phyloP scores from a whole-genome alignment of 2,329 filamentous ascomycete species.

The Davidsoniella neocaledoniae region DNA sequence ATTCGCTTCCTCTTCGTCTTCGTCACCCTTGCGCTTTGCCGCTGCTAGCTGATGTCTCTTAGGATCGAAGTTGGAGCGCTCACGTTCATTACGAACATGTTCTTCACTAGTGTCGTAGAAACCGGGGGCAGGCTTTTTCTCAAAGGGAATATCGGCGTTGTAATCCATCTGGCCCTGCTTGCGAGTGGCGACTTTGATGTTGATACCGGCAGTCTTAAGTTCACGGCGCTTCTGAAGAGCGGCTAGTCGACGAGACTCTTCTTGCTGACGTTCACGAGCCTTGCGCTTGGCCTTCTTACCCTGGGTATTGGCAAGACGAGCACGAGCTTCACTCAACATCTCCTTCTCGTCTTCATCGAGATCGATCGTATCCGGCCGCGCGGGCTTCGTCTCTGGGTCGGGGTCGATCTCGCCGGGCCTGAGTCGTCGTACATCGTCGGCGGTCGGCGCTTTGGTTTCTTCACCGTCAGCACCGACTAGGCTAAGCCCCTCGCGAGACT shows the following conservation, averaged over 20 bases:
- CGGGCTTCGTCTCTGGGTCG: constrained; percentile 93
- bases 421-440: constrained; percentile 78
- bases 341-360: constrained; percentile 98
- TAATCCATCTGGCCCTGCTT: constrained; percentile 99
- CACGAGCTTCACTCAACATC: constrained; percentile 95
- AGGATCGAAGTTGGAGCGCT: constrained; percentile 76
- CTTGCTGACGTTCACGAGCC: constrained; percentile 84
- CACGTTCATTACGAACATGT: constrained; percentile 59
- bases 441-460: constrained; percentile 73
- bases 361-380: constrained; percentile 89
- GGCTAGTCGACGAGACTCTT: constrained; percentile 80
- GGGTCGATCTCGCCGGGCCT: constrained; percentile 89
- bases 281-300: constrained; percentile 98
- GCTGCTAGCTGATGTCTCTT: constrained; percentile 77
- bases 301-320: constrained; percentile 90
- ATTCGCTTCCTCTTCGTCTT: constrained; percentile 62
- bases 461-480: constrained; percentile 73
- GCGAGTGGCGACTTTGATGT: constrained; percentile 81
- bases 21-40: constrained; percentile 75
- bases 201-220: constrained; percentile 94
- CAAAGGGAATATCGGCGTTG: constrained; percentile 96
- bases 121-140: constrained; percentile 72
- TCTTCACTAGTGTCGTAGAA: constrained; percentile 93
- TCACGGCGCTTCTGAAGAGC: constrained; percentile 89
- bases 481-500: constrained; percentile 72